A percentile compares a stretch with the other conserved stretches of the same genome.
Evolutionary conservation across 108 stramenopile species (phyloP).

Genomic region (Cyclotella distinguenda): DNA sequence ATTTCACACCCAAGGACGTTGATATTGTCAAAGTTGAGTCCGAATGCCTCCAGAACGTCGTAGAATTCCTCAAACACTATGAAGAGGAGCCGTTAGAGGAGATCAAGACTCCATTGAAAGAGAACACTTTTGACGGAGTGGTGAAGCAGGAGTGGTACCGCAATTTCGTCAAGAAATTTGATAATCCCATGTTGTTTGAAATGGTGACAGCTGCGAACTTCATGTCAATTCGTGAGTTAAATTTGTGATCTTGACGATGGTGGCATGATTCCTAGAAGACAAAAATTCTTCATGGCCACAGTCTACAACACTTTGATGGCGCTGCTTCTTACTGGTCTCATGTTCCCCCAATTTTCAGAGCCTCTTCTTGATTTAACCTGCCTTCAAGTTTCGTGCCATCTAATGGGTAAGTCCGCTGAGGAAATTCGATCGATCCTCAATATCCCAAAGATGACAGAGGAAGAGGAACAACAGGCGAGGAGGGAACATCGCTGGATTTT

Average conservation of each 20-base stretch:
- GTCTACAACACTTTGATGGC: too few species aligned
- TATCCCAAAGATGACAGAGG: constrained; percentile 72
- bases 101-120: constrained; percentile 70
- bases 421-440: constrained; percentile 77
- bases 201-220: constrained; percentile 79
- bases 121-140: constrained; percentile 67
- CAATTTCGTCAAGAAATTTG: constrained; percentile 59
- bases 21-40: constrained; percentile 55
- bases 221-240: constrained; percentile 63
- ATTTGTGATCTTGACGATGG: too few species aligned
- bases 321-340: background rate
- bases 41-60: constrained; percentile 59
- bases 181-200: constrained; percentile 72
- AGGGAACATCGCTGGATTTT: constrained; percentile 83
- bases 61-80: constrained; percentile 78
- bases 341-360: constrained; percentile 24
- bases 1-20: constrained; percentile 37
- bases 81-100: constrained; percentile 62
- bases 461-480: constrained; percentile 70
- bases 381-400: constrained; percentile 65
- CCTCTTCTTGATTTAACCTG: constrained; percentile 78
- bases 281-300: too few species aligned
- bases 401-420: constrained; percentile 73
- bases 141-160: constrained; percentile 78
- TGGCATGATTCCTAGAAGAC: too few species aligned